Conservation (phyloP, 1,139 yeast genomes). For the Debaryomyces nepalensis region DNA sequence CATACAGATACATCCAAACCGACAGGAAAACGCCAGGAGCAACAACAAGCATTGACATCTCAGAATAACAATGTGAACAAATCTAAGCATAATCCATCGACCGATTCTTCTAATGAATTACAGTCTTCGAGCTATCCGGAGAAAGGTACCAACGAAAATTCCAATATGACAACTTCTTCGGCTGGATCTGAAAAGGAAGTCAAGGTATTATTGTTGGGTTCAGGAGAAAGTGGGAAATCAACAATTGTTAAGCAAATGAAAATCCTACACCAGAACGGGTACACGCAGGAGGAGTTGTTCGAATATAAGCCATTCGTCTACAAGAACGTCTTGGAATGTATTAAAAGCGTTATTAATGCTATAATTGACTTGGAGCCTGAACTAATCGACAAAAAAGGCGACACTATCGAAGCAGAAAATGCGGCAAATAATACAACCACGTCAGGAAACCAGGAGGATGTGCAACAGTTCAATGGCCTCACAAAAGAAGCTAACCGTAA, state of each 20-base stretch:
- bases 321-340: conserved; percentile 69
- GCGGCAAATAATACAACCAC: conserved; percentile 8
- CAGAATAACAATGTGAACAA: conserved; percentile 13
- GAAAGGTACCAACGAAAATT: not conserved
- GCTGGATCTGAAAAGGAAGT: conserved; percentile 43
- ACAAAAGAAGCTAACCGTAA: conserved; percentile 20
- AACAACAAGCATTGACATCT: conserved; percentile 16
- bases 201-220: conserved; percentile 69
- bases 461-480: conserved; percentile 18
- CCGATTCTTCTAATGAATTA: conserved; percentile 24
- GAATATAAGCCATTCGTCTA: conserved; percentile 74
- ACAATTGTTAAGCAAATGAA: conserved; percentile 78
- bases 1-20: conserved; percentile 20
- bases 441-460: conserved; percentile 12
- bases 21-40: conserved; percentile 18
- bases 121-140: conserved; percentile 5
- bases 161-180: conserved; percentile 10
- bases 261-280: conserved; percentile 73
- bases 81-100: conserved; percentile 19
- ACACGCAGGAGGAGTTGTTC: conserved; percentile 60
- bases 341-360: conserved; percentile 63
- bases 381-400: conserved; percentile 40
- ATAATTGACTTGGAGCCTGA: conserved; percentile 54
- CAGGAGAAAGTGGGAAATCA: conserved; percentile 82
- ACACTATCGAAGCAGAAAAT: not conserved